phyloP scores from a whole-genome alignment of 257 asterid species.

The Solanum raphanifolium region DNA sequence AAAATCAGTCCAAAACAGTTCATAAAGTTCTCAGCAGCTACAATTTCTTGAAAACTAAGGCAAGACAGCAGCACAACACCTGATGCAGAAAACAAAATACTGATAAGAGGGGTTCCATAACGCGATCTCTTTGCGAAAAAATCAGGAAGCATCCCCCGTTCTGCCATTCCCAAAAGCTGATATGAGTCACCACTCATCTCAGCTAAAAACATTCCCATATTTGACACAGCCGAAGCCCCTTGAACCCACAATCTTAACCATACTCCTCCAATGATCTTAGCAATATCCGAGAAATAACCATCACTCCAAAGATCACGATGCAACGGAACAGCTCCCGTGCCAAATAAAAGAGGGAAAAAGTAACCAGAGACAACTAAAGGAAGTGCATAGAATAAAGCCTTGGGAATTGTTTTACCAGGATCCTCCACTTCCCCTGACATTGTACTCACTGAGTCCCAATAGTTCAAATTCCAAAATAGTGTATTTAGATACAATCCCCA shows the following conservation, averaged over 20 bases:
- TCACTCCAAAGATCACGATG: constrained; percentile 50
- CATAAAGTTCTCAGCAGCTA: constrained; percentile 55
- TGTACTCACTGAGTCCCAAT: constrained; percentile 62
- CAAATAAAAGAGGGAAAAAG: constrained; percentile 47
- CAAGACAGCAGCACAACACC: constrained; percentile 55
- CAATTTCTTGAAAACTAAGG: constrained; percentile 70
- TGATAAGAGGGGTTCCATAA: constrained; percentile 43
- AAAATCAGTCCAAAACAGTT: constrained; percentile 61
- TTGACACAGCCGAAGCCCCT: constrained; percentile 59
- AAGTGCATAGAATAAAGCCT: constrained; percentile 50
- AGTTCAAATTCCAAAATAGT: constrained; percentile 63
- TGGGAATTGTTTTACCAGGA: constrained; percentile 50
- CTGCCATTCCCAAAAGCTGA: constrained; percentile 71
- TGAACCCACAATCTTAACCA: constrained; percentile 60
- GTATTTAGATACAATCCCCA: constrained; percentile 57
- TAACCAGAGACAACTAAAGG: constrained; percentile 41
- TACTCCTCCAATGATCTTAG: constrained; percentile 51
- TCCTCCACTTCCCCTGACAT: constrained; percentile 57
- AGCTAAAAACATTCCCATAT: constrained; percentile 68
- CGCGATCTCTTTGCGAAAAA: constrained; percentile 39
- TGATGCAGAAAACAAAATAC: constrained; percentile 51
- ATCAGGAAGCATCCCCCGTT: constrained; percentile 53
- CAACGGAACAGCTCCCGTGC: constrained; percentile 50
- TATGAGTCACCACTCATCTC: constrained; percentile 74
- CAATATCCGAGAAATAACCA: constrained; percentile 57